Percentiles rank a stretch among this genome's conserved stretches.
These are phyloP conservation scores for Pilatotrama ljubarskyi DNA, from an alignment of 768 basidiomycete genomes.

Conservation along the genomic window DNA sequence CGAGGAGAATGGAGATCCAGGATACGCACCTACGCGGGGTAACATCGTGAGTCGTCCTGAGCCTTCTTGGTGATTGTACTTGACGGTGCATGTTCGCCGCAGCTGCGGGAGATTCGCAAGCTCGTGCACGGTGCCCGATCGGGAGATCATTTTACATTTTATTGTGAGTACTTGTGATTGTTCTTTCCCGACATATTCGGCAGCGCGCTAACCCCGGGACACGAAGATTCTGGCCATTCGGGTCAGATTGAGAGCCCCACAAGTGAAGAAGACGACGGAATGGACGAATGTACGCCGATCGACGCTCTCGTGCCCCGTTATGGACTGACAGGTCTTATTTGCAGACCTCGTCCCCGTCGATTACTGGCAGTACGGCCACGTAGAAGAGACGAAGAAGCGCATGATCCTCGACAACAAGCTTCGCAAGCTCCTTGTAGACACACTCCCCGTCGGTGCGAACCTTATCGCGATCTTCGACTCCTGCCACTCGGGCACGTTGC, in stretches of 20 bases:
- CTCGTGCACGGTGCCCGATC: slow-evolving; percentile 16
- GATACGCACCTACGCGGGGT: slow-evolving; percentile 10
- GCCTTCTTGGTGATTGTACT: background rate
- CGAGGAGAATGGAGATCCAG: background rate
- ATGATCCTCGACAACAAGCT: slow-evolving; percentile 21
- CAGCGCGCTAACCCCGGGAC: background rate
- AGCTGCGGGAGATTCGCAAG: slow-evolving; percentile 13
- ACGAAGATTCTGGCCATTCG: slow-evolving; percentile 27
- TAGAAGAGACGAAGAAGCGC: background rate
- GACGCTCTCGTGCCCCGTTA: background rate
- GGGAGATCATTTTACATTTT: slow-evolving; percentile 17
- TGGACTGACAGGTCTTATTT: slow-evolving; percentile 4
- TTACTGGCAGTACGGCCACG: slow-evolving; percentile 12
- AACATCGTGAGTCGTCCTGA: slow-evolving; percentile 17
- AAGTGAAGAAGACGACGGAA: slow-evolving; percentile 25
- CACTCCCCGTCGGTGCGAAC: slow-evolving; percentile 25
- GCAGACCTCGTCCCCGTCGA: slow-evolving; percentile 16
- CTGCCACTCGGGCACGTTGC: slow-evolving; percentile 21
- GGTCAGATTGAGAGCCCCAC: slow-evolving; percentile 20
- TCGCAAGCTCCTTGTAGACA: slow-evolving; percentile 23
- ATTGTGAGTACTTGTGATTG: slow-evolving; percentile 10
- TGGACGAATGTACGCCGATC: slow-evolving; percentile 26
- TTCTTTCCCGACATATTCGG: too few relatives aligned
- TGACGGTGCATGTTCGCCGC: background rate
- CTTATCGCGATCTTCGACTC: slow-evolving; percentile 26